Evolutionary conservation across 2,329 filamentous ascomycete species (phyloP), one percentile per base, ranked within the genome.

Genomic region (Fonsecaea monophora): DNA sequence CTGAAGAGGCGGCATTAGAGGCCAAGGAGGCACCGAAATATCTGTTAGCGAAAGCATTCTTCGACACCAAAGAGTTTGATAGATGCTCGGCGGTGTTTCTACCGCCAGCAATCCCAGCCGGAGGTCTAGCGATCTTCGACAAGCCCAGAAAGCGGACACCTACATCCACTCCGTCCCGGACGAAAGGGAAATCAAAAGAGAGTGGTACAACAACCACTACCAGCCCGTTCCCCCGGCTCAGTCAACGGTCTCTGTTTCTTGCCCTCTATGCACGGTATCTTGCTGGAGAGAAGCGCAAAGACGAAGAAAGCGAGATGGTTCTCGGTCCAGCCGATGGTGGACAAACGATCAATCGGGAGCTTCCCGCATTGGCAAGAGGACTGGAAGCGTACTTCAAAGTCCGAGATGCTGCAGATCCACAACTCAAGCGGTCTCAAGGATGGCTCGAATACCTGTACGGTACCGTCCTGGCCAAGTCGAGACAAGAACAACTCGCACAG

Each of bases 271-370:
- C 95, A 53, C 96, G 94, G 75, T 93, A 94, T 76, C 87, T 98
- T 70, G 91, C 94, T 0, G 95, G 95, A 1, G 95, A 99, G 82
- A 97, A 98, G 83, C 89, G 92, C 71, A 97, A 94, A 78, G 92
- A 97, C 74, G 95, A 99, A 78, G 94, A 98, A 65, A 92, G 92
- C 25, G 95, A 99, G 80, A 97, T 97, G 91, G 92, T 99, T 59
- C 88, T 98, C 79, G 95, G 95, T 0, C 94, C 95, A 1, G 89
- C 94, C 66, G 95, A 99, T 78, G 89, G 92, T 13, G 93, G 94
- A 1, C 89, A 89, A 37, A 91, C 92, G 1, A 80, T 88, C 66
- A 99, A 99, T 77, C 92, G 93, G 77, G 92, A 98, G 77, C 81
- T 99, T 35, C 84, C 90, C 2, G 84, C 86, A 0, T 87, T 98